Conservation (phyloP, 2,329 filamentous ascomycete genomes). For the Aspergillus ibericus region DNA sequence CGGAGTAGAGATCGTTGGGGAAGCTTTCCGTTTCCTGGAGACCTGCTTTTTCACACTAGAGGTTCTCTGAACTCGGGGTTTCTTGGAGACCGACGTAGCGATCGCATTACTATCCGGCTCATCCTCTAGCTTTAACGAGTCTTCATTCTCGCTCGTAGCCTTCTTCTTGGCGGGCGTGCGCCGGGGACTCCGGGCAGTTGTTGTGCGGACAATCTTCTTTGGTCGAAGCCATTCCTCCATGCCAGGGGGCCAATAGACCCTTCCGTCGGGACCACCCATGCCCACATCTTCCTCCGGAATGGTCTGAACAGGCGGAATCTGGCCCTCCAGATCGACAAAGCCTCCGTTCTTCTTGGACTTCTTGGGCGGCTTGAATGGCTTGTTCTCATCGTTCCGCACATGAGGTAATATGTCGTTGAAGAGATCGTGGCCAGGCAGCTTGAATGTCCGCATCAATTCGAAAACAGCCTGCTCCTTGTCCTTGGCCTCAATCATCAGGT, state of each 20-base stretch:
- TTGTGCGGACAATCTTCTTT: constrained; percentile 57
- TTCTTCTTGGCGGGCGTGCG: constrained; percentile 25
- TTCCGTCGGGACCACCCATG: constrained; percentile 79
- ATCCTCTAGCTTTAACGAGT: background rate
- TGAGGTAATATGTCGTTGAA: constrained; percentile 78
- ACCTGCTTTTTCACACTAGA: constrained; percentile 19
- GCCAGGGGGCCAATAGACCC: constrained; percentile 87
- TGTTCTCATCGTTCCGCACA: constrained; percentile 73
- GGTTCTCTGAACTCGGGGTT: constrained; percentile 8
- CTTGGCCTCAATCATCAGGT: constrained; percentile 99
- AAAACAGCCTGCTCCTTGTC: constrained; percentile 98
- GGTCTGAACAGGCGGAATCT: constrained; percentile 43
- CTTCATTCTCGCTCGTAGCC: constrained; percentile 8
- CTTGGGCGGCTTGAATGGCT: constrained; percentile 50
- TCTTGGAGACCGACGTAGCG: constrained; percentile 21
- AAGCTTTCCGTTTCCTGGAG: constrained; percentile 34
- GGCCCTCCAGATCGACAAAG: constrained; percentile 44
- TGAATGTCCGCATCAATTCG: constrained; percentile 86
- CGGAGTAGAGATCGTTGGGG: constrained; percentile 25
- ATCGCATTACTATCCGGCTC: constrained; percentile 9
- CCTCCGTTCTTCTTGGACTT: constrained; percentile 48
- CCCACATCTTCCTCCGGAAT: constrained; percentile 69
- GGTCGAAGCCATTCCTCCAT: constrained; percentile 90
- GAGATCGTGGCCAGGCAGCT: constrained; percentile 73
- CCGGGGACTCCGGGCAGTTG: constrained; percentile 21